Evolutionary conservation across 495 filamentous ascomycete species (phyloP).

Genomic region (Penicillium pancosmium): DNA sequence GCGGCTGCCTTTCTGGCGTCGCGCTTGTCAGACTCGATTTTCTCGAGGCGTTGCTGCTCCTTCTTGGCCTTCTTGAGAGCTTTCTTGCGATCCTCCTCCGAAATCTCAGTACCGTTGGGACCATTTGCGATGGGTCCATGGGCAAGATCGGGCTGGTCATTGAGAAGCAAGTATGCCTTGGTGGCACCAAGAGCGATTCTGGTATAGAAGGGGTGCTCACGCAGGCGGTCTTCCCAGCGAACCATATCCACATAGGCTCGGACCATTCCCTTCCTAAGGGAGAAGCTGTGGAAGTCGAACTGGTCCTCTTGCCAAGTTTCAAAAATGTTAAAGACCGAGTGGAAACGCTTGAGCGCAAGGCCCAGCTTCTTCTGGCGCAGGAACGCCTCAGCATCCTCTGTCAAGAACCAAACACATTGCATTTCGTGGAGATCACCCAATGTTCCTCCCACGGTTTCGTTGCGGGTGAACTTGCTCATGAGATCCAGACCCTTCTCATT

Average conservation of each 20-base stretch:
- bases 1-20: constrained; percentile 57
- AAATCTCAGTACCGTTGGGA: constrained; percentile 56
- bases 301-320: constrained; percentile 98
- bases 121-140: constrained; percentile 56
- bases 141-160: constrained; percentile 73
- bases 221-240: constrained; percentile 88
- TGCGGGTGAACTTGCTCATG: constrained; percentile 93
- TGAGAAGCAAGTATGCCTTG: constrained; percentile 75
- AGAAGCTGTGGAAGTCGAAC: constrained; percentile 98
- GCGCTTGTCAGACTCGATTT: constrained; percentile 79
- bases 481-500: constrained; percentile 81
- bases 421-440: constrained; percentile 93
- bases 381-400: constrained; percentile 92
- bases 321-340: constrained; percentile 85
- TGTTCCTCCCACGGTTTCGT: constrained; percentile 84
- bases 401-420: constrained; percentile 98
- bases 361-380: constrained; percentile 79
- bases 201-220: constrained; percentile 91
- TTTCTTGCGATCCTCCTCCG: constrained; percentile 82
- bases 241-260: constrained; percentile 95
- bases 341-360: constrained; percentile 88
- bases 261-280: constrained; percentile 91
- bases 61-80: constrained; percentile 93
- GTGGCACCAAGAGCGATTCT: constrained; percentile 83
- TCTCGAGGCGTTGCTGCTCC: constrained; percentile 82